These are phyloP conservation scores for Agapanthus africanus DNA, from an alignment of 106 monocot species.

Conservation along the genomic window DNA sequence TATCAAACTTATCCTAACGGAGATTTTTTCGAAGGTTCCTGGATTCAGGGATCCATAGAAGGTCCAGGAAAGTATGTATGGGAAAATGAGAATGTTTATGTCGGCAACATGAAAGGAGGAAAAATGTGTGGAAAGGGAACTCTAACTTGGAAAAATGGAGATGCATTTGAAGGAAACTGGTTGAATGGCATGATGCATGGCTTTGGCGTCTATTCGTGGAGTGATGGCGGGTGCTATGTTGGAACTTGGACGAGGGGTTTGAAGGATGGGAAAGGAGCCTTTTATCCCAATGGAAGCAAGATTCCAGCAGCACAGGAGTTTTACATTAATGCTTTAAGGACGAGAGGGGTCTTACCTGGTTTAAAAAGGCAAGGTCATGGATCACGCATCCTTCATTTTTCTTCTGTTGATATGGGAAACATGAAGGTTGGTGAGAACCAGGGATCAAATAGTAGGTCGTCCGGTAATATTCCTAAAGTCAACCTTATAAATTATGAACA, in stretches of 20 bases:
- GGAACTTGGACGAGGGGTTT: constrained; percentile 96
- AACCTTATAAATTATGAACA: constrained; percentile 43
- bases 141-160: constrained; percentile 91
- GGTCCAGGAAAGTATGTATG: constrained; percentile 89
- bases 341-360: constrained; percentile 70
- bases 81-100: constrained; percentile 70
- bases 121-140: constrained; percentile 85
- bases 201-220: constrained; percentile 90
- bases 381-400: constrained; percentile 74
- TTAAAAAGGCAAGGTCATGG: constrained; percentile 64
- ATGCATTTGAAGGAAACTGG: constrained; percentile 88
- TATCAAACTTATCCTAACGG: constrained; percentile 74
- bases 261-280: constrained; percentile 92
- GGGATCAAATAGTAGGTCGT: constrained; percentile 23
- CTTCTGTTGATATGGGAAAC: constrained; percentile 74
- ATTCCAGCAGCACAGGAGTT: constrained; percentile 59
- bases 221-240: constrained; percentile 75
- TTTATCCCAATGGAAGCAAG: constrained; percentile 76
- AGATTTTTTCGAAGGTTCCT: constrained; percentile 85
- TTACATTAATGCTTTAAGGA: constrained; percentile 77
- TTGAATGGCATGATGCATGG: constrained; percentile 89
- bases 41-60: constrained; percentile 87
- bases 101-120: constrained; percentile 85
- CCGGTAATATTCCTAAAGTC: constrained; percentile 32
- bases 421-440: constrained; percentile 44